Conservation (phyloP, 2,329 filamentous ascomycete species). For the Aspergillus vadensis region DNA sequence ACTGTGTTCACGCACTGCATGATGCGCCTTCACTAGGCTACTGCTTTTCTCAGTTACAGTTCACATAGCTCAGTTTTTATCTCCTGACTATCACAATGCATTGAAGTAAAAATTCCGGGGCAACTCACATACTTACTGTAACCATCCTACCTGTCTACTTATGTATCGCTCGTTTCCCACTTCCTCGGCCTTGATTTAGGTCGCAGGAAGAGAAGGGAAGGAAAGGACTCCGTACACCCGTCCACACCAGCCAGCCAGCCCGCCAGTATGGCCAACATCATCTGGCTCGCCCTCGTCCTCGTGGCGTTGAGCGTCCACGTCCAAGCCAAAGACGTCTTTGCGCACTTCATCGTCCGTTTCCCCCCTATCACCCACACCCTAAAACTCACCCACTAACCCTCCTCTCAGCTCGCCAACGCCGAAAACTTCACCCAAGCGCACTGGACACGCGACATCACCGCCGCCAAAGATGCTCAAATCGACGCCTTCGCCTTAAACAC, state of each 20-base stretch:
- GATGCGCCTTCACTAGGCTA: too few relatives aligned
- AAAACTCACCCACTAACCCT: neutral
- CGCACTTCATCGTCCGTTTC: conserved; percentile 35
- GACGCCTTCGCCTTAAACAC: conserved; percentile 48
- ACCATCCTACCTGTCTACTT: neutral
- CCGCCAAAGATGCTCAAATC: conserved; percentile 41
- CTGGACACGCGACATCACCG: conserved; percentile 38
- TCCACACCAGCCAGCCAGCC: neutral
- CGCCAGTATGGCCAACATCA: neutral
- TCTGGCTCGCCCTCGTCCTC: conserved; percentile 4
- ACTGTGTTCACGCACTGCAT: too few relatives aligned
- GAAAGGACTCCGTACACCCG: neutral
- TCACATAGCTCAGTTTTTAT: too few relatives aligned
- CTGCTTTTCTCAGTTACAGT: too few relatives aligned
- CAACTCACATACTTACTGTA: too few relatives aligned
- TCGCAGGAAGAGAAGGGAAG: neutral
- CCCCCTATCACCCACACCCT: neutral
- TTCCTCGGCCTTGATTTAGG: neutral
- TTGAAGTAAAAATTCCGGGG: too few relatives aligned
- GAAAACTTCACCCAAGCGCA: conserved; percentile 25
- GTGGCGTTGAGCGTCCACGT: conserved; percentile 10
- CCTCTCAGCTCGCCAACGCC: conserved; percentile 28
- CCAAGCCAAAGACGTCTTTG: conserved; percentile 32
- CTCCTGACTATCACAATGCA: too few relatives aligned
- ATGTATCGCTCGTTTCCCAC: neutral